Evolutionary conservation across 2,329 filamentous ascomycete genomes (phyloP).

Genomic region (Fusarium annulatum): DNA sequence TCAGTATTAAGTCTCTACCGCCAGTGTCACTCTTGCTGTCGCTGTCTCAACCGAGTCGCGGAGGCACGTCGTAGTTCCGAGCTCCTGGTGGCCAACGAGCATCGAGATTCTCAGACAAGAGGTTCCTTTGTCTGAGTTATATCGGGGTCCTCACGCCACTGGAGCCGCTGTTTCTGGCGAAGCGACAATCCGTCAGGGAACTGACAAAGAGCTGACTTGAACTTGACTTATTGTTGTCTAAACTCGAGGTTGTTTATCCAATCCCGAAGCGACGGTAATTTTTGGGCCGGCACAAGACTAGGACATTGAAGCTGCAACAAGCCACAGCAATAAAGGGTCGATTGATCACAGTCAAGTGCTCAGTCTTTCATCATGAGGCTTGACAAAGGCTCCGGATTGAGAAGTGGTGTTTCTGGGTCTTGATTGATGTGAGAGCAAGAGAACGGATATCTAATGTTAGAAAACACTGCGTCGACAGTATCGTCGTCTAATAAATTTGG

Average conservation of each 20-base stretch:
- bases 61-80: constrained; percentile 35
- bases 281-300: constrained; percentile 13
- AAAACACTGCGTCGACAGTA: not conserved
- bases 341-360: constrained; percentile 7
- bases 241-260: constrained; percentile 9
- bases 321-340: constrained; percentile 21
- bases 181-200: constrained; percentile 7
- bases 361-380: constrained; percentile 20
- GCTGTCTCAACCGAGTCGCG: constrained; percentile 40
- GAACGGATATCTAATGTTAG: not conserved
- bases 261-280: constrained; percentile 17
- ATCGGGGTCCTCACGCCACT: constrained; percentile 5
- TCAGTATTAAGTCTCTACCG: constrained; percentile 20
- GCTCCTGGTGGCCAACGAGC: constrained; percentile 22
- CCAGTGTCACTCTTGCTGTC: constrained; percentile 7
- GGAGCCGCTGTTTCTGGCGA: constrained; percentile 19
- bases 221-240: constrained; percentile 18
- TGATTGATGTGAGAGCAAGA: not conserved
- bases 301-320: constrained; percentile 10
- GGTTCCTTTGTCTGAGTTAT: constrained; percentile 20
- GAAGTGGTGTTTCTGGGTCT: not conserved
- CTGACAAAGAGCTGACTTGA: constrained; percentile 19
- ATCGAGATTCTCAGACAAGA: constrained; percentile 33
- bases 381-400: constrained; percentile 5
- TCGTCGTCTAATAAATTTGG: not conserved